Evolutionary conservation across 2,329 filamentous ascomycete genomes (phyloP).

Genomic region (Saccharata proteae): DNA sequence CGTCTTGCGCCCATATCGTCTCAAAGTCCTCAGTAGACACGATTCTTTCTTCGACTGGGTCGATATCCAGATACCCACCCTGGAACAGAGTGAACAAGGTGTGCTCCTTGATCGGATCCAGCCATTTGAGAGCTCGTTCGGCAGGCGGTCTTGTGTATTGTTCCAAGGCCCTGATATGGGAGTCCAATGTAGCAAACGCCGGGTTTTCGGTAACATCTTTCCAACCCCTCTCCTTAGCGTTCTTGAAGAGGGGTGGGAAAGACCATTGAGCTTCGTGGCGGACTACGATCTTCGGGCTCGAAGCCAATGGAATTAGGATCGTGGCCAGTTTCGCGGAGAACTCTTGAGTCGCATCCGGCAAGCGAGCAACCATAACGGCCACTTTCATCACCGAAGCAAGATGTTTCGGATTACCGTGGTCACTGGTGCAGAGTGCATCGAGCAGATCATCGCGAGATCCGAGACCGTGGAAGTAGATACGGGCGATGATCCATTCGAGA

Average conservation of each 20-base stretch:
- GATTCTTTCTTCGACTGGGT: slow-evolving; percentile 27
- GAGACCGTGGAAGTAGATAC: slow-evolving; percentile 26
- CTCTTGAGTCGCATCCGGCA: slow-evolving; percentile 21
- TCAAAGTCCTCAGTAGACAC: slow-evolving; percentile 29
- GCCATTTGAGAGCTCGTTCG: slow-evolving; percentile 24
- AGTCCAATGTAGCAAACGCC: slow-evolving; percentile 30
- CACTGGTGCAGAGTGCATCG: slow-evolving; percentile 23
- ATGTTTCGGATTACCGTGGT: slow-evolving; percentile 35
- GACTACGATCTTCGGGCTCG: slow-evolving; percentile 40
- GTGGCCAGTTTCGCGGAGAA: slow-evolving; percentile 29
- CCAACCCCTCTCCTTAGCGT: slow-evolving; percentile 26
- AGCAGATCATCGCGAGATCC: slow-evolving; percentile 22
- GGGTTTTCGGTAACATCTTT: slow-evolving; percentile 24
- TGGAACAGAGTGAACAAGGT: slow-evolving; percentile 33
- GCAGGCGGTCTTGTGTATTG: slow-evolving; percentile 28
- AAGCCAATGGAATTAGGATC: slow-evolving; percentile 30
- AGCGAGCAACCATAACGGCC: slow-evolving; percentile 29
- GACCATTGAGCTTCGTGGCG: slow-evolving; percentile 41
- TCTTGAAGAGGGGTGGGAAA: slow-evolving; percentile 31
- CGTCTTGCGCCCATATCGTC: slow-evolving; percentile 19
- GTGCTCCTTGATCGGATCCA: slow-evolving; percentile 32
- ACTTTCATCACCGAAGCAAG: slow-evolving; percentile 37
- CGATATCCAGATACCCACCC: slow-evolving; percentile 32
- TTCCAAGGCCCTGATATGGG: slow-evolving; percentile 31
- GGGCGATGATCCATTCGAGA: slow-evolving; percentile 36